Evolutionary conservation across 208 protist genomes (phyloP), one percentile per base, ranked within the genome.

Genomic region (Vickermania ingenoplastis): DNA sequence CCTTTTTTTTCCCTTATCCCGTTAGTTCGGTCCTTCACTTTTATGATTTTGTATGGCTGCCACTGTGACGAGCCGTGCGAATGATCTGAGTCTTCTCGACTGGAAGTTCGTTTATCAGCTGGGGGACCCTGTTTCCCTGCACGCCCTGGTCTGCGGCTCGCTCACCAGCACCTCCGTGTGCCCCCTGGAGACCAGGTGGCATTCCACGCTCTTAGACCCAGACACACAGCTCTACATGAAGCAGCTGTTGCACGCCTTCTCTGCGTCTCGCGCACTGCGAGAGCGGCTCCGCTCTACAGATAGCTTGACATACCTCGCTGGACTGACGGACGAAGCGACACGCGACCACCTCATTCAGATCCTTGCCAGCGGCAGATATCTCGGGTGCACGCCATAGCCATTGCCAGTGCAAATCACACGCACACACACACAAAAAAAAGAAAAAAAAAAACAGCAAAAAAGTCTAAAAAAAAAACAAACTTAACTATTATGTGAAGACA

Each of bases 241-340:
- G 0, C 49, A 61, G 24, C 27, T 94, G 17, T 61, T 82, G 48
- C 45, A 61, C 7, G 75, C 71, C 57, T 94, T 84, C 61, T 61
- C 64, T 0, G 36, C 67, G 14, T 88, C 63, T 53, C 48, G 61
- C 31, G 63, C 63, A 1, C 59, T 85, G 26, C 78, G 83, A 3
- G 36, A 52, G 25, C 73, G 67, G 24, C 53, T 94, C 2, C 36
- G 49, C 21, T 80, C 73, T 2, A 67, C 61, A 14, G 59, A 66
- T 13, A 71, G 70, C 2, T 55, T 94, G 23, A 72, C 83, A 31
- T 89, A 76, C 57, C 67, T 94, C 22, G 72, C 83, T 60, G 91
- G 83, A 65, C 70, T 94, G 25, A 88, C 73, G 1, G 75, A 87
- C 25, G 75, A 63, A 14, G 63, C 57, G 0, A 71, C 55, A 0